A percentile compares a stretch with the other conserved stretches of the same genome.
These are phyloP conservation scores for Coix lacrymajobi DNA, from an alignment of 176 grass and related monocot species.

Conservation along the genomic window DNA sequence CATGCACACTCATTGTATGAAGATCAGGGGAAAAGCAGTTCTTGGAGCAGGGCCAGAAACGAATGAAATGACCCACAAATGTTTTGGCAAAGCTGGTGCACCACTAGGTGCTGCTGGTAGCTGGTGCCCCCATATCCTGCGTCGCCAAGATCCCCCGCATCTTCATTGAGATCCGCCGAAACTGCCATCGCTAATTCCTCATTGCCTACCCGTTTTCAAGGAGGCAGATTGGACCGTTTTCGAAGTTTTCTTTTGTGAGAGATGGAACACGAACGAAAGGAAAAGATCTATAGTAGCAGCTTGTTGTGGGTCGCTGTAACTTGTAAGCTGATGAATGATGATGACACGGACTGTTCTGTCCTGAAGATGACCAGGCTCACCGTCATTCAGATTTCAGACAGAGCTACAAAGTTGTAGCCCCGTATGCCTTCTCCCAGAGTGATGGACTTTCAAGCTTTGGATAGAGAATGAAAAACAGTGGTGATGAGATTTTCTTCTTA, in stretches of 20 bases:
- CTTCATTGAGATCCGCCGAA: constrained; percentile 12
- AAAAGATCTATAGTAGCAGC: background rate
- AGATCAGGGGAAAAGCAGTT: constrained; percentile 24
- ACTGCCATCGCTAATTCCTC: background rate
- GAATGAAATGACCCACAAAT: background rate
- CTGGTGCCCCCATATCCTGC: background rate
- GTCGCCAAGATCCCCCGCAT: constrained; percentile 22
- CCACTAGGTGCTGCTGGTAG: background rate
- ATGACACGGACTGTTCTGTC: constrained; percentile 1
- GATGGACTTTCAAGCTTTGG: no score
- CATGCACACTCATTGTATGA: constrained; percentile 26
- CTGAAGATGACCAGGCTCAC: constrained; percentile 7
- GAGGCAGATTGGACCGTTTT: background rate
- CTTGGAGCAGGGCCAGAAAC: constrained; percentile 7
- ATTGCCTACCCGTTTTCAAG: background rate
- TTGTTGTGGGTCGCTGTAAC: background rate
- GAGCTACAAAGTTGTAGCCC: no score
- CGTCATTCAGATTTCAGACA: background rate
- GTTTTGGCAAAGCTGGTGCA: constrained; percentile 25
- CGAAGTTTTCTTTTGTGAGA: background rate
- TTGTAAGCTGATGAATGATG: constrained; percentile 24
- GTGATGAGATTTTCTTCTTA: background rate
- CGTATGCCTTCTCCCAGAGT: no score
- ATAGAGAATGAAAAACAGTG: background rate
- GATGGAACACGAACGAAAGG: background rate